Evolutionary conservation across 495 filamentous ascomycete genomes (phyloP), one percentile per base, ranked within the genome.

Genomic region (Penicillium crystallinum): DNA sequence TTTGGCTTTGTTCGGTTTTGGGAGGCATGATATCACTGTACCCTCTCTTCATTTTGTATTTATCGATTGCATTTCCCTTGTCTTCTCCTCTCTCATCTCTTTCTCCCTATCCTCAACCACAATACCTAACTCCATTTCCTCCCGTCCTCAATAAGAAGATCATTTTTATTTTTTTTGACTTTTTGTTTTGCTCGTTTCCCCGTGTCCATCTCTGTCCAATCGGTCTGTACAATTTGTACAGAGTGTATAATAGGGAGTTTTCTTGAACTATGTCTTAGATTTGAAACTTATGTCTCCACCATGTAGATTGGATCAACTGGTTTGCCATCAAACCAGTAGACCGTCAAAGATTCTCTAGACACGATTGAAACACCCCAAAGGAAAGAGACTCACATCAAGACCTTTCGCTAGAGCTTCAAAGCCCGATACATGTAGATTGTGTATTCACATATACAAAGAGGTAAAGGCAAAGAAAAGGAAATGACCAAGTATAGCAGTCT

Each of bases 31-130:
- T 66, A 67, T 67, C 61, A 53, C 62, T 62, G 57, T 59, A 47
- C 42, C 46, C 57, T 59, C 52, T 63, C 55, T 54, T 48, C 58
- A 61, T 65, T 64, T 66, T 76, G 69, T 74, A 70, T 63, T 63
- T 70, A 71, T 69, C 59, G 50, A 64, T 65, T 64, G 56, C 58
- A 56, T 61, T 39, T 57, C 52, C 60, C 48, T 57, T 52, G 55
- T 58, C 55, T 55, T 62, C 52, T 55, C 57, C 57, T 51, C 60
- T 58, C 60, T 45, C 46, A 55, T 52, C 45, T 54, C 52, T 58
- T 53, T 54, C 56, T 44, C 53, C 65, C 51, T 64, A 18, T 38
- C 19, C 38, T 50, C 47, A 49, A 54, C 46, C 29, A 56, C 52
- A 45, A 53, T 31, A 36, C 45, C 54, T 56, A 46, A 46, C 40